Percentiles rank a stretch among this genome's conserved stretches.
These are phyloP conservation scores for Cunninghamia lanceolata DNA, from an alignment of 75 land plant species.

Conservation along the genomic window DNA sequence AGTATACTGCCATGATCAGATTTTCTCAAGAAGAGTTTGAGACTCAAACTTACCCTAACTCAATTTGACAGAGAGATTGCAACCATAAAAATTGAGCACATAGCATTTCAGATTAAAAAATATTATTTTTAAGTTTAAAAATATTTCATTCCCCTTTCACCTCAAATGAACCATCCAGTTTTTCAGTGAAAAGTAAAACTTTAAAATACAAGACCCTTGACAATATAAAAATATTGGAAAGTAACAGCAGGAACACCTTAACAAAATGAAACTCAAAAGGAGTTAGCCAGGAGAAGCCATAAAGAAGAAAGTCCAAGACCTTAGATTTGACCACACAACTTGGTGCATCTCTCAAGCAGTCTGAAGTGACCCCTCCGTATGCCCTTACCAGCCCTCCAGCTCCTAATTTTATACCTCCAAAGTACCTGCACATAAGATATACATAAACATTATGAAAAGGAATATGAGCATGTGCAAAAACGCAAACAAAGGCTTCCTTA, in stretches of 20 bases:
- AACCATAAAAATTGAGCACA: not conserved
- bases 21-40: not conserved
- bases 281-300: not conserved
- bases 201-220: not conserved
- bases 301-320: conserved; percentile 30
- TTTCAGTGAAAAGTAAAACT: not conserved
- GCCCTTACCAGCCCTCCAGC: conserved; percentile 96
- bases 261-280: not conserved
- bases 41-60: not conserved
- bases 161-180: not conserved
- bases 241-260: not conserved
- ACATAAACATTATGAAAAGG: not conserved
- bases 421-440: conserved; percentile 47
- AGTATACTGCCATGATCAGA: not conserved
- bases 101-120: not conserved
- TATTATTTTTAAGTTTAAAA: not conserved
- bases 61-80: not conserved
- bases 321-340: conserved; percentile 79
- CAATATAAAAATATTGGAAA: not conserved
- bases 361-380: conserved; percentile 82
- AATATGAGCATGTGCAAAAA: not conserved
- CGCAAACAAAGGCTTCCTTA: not conserved
- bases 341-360: conserved; percentile 73
- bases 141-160: not conserved
- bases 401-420: conserved; percentile 91